These are phyloP conservation scores for Lolium perenne DNA, from an alignment of 176 grass and related monocot genomes.

Conservation along the genomic window DNA sequence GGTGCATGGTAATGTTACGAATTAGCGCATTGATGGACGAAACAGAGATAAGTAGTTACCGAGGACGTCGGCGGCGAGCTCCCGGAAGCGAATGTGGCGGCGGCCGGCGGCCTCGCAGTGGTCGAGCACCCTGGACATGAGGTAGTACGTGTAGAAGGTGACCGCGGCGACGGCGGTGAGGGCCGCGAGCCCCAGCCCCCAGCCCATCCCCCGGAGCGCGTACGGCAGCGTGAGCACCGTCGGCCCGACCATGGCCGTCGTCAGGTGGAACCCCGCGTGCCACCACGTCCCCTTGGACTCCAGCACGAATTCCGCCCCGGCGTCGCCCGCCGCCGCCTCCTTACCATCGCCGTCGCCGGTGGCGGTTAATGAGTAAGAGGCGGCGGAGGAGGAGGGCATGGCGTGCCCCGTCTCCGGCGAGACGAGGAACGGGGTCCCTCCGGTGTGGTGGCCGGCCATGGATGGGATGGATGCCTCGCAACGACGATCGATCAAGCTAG, in stretches of 20 bases:
- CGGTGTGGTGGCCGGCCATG: too few species aligned
- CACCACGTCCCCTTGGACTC: conserved; percentile 95
- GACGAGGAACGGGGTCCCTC: too few species aligned
- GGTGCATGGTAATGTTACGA: too few species aligned
- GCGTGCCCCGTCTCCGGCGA: too few species aligned
- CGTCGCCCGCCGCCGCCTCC: conserved; percentile 73
- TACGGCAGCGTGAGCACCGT: conserved; percentile 94
- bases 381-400: too few species aligned
- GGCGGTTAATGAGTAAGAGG: too few species aligned
- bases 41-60: conserved; percentile 28
- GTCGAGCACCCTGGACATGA: conserved; percentile 89
- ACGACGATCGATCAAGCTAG: too few species aligned
- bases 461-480: too few species aligned
- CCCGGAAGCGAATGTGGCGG: conserved; percentile 79
- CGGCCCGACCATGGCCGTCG: conserved; percentile 86
- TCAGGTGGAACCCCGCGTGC: conserved; percentile 92
- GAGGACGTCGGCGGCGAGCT: conserved; percentile 83
- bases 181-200: conserved; percentile 59
- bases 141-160: conserved; percentile 81
- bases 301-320: conserved; percentile 86
- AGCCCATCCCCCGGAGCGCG: conserved; percentile 81
- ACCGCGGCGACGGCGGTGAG: conserved; percentile 66
- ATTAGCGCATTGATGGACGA: too few species aligned
- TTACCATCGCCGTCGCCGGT: too few species aligned
- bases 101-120: conserved; percentile 75